These are phyloP conservation scores for Moricandia moricandioides DNA, from an alignment of 345 rosid species.

Conservation along the genomic window DNA sequence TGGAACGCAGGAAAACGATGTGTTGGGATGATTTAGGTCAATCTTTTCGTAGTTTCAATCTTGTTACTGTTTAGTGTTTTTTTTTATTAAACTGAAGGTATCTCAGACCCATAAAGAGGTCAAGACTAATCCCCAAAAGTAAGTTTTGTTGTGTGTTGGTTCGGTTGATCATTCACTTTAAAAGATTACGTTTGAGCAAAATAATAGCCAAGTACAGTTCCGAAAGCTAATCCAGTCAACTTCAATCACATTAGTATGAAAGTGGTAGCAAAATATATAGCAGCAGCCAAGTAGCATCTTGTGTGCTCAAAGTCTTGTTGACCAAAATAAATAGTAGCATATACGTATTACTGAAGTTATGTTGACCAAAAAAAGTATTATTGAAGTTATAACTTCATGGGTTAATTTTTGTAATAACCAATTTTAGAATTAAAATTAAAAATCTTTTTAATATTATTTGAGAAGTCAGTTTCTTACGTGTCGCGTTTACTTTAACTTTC, in stretches of 20 bases:
- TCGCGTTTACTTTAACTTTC: no score
- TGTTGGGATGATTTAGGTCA: not conserved
- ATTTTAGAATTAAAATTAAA: no score
- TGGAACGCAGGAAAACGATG: not conserved
- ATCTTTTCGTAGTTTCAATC: not conserved
- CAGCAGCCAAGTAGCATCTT: not conserved
- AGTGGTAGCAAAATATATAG: not conserved
- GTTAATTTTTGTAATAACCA: no score
- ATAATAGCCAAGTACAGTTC: not conserved
- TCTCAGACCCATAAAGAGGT: no score
- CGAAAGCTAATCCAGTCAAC: not conserved
- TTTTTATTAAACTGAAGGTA: no score
- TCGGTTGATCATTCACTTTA: not conserved
- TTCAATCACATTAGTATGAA: not conserved
- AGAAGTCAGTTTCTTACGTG: no score
- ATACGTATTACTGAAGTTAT: no score
- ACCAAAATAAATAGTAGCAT: not conserved
- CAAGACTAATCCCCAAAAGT: no score
- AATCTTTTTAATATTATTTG: no score
- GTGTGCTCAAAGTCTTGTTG: not conserved
- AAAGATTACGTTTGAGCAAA: not conserved
- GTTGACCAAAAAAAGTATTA: no score
- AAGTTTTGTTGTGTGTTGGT: no score
- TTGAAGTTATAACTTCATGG: no score
- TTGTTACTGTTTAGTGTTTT: not conserved